Conservation (phyloP, 208 protist species). For the Kentomonas sorsogonicus region DNA sequence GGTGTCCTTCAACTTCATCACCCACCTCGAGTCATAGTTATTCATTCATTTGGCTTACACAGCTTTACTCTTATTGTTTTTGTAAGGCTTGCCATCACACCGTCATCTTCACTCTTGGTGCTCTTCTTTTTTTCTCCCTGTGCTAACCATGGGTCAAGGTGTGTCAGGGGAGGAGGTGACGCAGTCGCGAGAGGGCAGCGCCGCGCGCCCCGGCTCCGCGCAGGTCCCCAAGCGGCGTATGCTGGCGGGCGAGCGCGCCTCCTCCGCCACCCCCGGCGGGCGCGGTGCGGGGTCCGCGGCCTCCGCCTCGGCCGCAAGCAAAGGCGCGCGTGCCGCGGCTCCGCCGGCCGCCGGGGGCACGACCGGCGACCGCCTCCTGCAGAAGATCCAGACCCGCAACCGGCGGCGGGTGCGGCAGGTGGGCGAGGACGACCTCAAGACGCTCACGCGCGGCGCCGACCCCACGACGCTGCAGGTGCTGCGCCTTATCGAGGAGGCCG, state of each 20-base stretch:
- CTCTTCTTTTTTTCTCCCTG: too few relatives aligned
- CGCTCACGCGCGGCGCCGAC: constrained; percentile 45
- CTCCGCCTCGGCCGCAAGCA: not conserved
- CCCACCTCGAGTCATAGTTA: too few relatives aligned
- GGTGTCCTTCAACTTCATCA: too few relatives aligned
- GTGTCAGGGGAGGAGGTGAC: not conserved
- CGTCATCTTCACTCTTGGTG: too few relatives aligned
- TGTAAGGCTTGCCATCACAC: too few relatives aligned
- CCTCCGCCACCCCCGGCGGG: not conserved
- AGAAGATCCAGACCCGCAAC: constrained; percentile 3
- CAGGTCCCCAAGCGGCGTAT: not conserved
- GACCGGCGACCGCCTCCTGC: not conserved
- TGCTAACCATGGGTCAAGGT: constrained; percentile 4
- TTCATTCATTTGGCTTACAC: too few relatives aligned
- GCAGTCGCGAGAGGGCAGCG: not conserved
- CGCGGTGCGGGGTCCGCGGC: too few relatives aligned
- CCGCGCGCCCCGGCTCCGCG: not conserved
- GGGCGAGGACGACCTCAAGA: constrained; percentile 32
- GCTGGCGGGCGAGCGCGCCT: not conserved
- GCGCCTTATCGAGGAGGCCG: constrained; percentile 50
- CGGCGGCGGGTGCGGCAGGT: not conserved
- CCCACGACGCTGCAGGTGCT: constrained; percentile 50
- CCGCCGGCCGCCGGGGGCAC: not conserved
- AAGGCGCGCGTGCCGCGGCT: not conserved
- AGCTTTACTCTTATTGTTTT: too few relatives aligned